These are phyloP conservation scores for Aureobasidium pullulans DNA, from an alignment of 2,329 filamentous ascomycete species.

Conservation along the genomic window DNA sequence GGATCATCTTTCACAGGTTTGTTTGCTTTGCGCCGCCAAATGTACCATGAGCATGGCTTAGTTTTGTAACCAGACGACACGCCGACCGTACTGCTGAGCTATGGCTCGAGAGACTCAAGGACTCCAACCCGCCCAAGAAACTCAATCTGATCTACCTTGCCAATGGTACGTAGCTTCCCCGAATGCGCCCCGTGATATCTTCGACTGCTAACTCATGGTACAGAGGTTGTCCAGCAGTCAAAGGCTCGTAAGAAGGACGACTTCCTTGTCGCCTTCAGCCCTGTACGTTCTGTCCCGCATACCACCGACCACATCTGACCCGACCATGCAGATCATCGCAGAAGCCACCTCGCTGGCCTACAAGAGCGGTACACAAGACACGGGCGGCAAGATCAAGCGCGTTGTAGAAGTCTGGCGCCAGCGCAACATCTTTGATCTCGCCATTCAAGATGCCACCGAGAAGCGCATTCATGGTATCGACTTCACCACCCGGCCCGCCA, in stretches of 20 bases:
- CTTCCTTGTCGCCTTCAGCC: conserved; percentile 85
- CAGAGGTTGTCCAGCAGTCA: conserved; percentile 93
- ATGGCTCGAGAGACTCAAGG: conserved; percentile 84
- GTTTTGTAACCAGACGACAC: conserved; percentile 59
- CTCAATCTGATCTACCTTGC: conserved; percentile 90
- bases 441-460: conserved; percentile 77
- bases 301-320: not conserved
- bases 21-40: conserved; percentile 1
- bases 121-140: conserved; percentile 78
- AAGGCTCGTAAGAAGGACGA: conserved; percentile 89
- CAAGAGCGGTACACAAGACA: conserved; percentile 75
- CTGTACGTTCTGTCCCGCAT: conserved; percentile 37
- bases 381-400: conserved; percentile 78
- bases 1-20: conserved; percentile 98
- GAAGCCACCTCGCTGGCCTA: conserved; percentile 89
- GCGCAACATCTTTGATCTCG: conserved; percentile 71
- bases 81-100: conserved; percentile 86
- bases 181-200: not conserved
- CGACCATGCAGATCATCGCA: conserved; percentile 57
- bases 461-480: conserved; percentile 64
- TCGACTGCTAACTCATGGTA: conserved; percentile 15
- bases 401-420: conserved; percentile 94
- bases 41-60: not conserved
- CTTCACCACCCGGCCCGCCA: no score
- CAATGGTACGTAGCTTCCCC: conserved; percentile 58